Conservation (phyloP, 441 rosid genomes). For the Hura crepitans region DNA sequence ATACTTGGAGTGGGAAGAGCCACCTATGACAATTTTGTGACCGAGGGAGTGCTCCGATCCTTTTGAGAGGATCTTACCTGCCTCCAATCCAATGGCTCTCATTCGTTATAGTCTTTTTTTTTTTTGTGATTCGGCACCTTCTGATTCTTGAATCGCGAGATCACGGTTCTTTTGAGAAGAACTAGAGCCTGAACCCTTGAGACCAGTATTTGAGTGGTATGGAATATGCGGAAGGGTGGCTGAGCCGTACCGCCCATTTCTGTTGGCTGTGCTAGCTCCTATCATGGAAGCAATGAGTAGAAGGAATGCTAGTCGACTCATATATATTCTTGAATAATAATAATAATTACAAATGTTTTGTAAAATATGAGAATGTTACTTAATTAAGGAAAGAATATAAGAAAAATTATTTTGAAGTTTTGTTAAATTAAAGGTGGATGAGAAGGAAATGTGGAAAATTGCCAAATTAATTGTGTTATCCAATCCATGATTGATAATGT, state of each 20-base stretch:
- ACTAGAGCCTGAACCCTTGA: too few species aligned
- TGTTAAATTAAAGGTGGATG: background rate
- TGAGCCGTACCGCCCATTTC: slow-evolving; percentile 31
- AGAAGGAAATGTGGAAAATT: background rate
- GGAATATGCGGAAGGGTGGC: slow-evolving; percentile 2
- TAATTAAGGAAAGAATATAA: background rate
- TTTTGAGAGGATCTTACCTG: too few species aligned
- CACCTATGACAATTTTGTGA: slow-evolving; percentile 55
- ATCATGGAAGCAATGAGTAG: slow-evolving; percentile 32
- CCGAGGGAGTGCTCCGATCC: too few species aligned
- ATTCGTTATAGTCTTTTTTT: too few species aligned
- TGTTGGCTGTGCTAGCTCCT: slow-evolving; percentile 30
- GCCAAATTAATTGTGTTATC: background rate
- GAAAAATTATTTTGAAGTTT: background rate
- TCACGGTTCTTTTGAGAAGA: too few species aligned
- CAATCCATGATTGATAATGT: background rate
- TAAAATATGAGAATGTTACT: background rate
- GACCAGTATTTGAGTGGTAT: slow-evolving; percentile 1
- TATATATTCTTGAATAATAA: background rate
- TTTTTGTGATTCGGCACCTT: too few species aligned
- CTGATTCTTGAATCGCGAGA: too few species aligned
- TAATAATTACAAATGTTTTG: background rate
- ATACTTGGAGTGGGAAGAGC: slow-evolving; percentile 41
- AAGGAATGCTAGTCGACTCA: slow-evolving; percentile 32
- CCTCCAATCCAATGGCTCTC: too few species aligned